Base-by-base conservation (phyloP, 441 rosid species). In the Adansonia grandidieri region DNA sequence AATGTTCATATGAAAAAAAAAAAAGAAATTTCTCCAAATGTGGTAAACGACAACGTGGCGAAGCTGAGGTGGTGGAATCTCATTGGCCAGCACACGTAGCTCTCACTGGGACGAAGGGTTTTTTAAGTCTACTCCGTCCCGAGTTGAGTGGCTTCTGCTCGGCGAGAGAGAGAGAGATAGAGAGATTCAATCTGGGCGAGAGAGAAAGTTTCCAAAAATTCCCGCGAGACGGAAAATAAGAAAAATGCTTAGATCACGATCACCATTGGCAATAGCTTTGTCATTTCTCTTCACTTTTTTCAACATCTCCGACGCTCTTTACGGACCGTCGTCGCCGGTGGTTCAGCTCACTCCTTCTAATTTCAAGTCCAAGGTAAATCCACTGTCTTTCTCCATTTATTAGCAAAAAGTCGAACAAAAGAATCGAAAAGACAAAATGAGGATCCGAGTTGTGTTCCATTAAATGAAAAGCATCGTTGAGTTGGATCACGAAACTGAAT, bases 311-410 rank as follows among this genome's bases (percentile, higher is more conserved):
- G 69, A 79, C 51, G 98, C 98, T 71, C 85, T 97, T 71, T 97
- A 94, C 80, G 93, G 91, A 20, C 83, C 99, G 37, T 94, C 98
- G 1, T 94, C 99, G 3, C 97, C 98, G 7, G 99, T 97, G 15
- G 83, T 93, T 79, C 99, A 97, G 90, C 97, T 97, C 77, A 94
- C 88, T 81, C 96, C 97, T 65, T 86, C 96, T 87, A 97, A 97
- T 87, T 97, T 97, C 89, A 94, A 94, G 87, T 93, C 97, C 85
- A 97, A 97, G 97, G 99, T 97, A 84, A 61, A 13, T 15, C 57
- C 32, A 19, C 53, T 15, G 4, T 37, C 62, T 48, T 78, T 50
- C 61, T 42, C 74, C 76, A 32, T 78, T 65, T 15, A 58, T 17
- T 77, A 4, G 15, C 13, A 47, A 81, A 50, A 70, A 2, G 6